Evolutionary conservation across 495 filamentous ascomycete species (phyloP).

Genomic region (Hypoxylon crocopeplum): DNA sequence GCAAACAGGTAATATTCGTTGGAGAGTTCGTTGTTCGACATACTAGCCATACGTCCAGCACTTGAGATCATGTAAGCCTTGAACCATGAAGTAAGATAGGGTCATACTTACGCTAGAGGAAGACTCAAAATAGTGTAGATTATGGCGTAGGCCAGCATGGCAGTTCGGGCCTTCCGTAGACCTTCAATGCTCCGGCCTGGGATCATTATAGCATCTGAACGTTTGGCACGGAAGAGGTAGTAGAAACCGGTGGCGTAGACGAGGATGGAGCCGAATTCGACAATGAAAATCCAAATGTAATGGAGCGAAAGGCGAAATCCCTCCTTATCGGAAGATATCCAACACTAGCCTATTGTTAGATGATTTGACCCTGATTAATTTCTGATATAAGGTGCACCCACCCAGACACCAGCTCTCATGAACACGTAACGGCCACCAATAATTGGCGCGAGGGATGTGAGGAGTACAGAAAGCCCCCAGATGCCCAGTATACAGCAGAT

Average conservation of each 20-base stretch:
- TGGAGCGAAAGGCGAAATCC: constrained; percentile 63
- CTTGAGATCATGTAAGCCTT: constrained; percentile 54
- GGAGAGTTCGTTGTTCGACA: constrained; percentile 54
- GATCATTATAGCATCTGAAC: constrained; percentile 23
- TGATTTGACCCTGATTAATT: neutral
- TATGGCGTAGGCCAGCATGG: constrained; percentile 36
- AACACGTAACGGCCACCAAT: constrained; percentile 56
- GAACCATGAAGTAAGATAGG: neutral
- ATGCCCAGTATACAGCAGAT: constrained; percentile 50
- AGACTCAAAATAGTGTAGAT: constrained; percentile 34
- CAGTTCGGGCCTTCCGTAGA: constrained; percentile 23
- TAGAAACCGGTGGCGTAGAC: constrained; percentile 65
- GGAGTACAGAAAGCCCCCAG: constrained; percentile 57
- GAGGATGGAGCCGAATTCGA: constrained; percentile 65
- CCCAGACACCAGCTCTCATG: constrained; percentile 61
- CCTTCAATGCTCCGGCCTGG: constrained; percentile 8
- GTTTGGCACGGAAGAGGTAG: constrained; percentile 55
- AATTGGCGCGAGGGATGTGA: constrained; percentile 59
- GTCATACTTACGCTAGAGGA: constrained; percentile 29
- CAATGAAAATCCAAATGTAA: constrained; percentile 72
- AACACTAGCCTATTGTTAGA: constrained; percentile 52
- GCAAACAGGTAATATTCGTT: constrained; percentile 65
- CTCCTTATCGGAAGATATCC: constrained; percentile 52
- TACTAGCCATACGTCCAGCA: constrained; percentile 64
- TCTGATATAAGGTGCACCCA: constrained; percentile 37